Evolutionary conservation across 495 filamentous ascomycete genomes (phyloP).

Genomic region (Penicillium ucsense): DNA sequence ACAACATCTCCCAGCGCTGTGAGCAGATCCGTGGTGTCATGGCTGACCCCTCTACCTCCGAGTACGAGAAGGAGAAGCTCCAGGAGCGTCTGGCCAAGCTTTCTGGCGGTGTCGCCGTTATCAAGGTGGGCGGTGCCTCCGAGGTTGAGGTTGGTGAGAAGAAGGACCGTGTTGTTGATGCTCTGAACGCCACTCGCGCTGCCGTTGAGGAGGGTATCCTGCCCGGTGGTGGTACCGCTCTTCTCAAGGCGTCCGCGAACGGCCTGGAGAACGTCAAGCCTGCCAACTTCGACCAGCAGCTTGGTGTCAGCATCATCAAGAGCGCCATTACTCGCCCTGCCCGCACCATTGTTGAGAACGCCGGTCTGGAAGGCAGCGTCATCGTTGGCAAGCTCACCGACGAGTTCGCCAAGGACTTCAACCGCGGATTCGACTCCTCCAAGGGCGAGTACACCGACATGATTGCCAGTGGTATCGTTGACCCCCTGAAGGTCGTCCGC

Average conservation of each 20-base stretch:
- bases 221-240: constrained; percentile 93
- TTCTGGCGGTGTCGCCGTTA: constrained; percentile 96
- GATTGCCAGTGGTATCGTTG: constrained; percentile 92
- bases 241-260: constrained; percentile 93
- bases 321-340: constrained; percentile 93
- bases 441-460: constrained; percentile 98
- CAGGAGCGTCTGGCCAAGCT: constrained; percentile 99
- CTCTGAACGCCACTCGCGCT: constrained; percentile 94
- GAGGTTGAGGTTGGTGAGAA: constrained; percentile 99
- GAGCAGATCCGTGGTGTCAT: constrained; percentile 99
- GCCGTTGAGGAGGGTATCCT: constrained; percentile 98
- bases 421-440: constrained; percentile 92
- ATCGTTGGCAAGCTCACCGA: constrained; percentile 97
- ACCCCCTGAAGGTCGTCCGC: constrained; percentile 97
- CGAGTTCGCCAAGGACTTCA: constrained; percentile 86
- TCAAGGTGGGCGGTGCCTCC: constrained; percentile 94
- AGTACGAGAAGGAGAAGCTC: constrained; percentile 99
- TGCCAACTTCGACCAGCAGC: constrained; percentile 97
- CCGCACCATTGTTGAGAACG: constrained; percentile 94
- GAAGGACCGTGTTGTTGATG: constrained; percentile 99
- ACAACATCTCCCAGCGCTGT: constrained; percentile 85
- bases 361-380: constrained; percentile 89
- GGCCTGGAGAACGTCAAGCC: constrained; percentile 72
- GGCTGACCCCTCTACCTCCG: constrained; percentile 82
- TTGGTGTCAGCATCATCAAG: constrained; percentile 95